Percentiles rank a stretch among this genome's conserved stretches.
Evolutionary conservation across 2,329 filamentous ascomycete species (phyloP).

Genomic region (Triangularia setosa): DNA sequence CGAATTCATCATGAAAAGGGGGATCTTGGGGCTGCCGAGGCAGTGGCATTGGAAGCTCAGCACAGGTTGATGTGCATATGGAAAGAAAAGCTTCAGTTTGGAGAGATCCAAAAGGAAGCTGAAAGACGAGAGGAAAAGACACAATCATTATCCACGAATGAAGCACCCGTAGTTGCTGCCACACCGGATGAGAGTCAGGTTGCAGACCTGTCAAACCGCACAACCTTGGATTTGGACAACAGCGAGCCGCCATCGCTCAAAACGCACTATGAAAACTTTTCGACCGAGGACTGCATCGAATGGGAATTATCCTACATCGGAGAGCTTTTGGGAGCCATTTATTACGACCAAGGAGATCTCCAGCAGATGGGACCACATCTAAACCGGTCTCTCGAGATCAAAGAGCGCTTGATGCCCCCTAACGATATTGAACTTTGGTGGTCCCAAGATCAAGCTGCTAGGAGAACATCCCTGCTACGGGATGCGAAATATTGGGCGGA

Average conservation of each 20-base stretch:
- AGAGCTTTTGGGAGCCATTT: not conserved
- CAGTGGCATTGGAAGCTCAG: not conserved
- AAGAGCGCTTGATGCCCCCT: not conserved
- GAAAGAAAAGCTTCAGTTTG: not conserved
- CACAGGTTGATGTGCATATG: not conserved
- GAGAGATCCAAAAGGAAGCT: not conserved
- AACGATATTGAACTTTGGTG: not conserved
- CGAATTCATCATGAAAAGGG: slow-evolving; percentile 3
- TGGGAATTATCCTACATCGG: not conserved
- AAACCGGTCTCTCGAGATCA: not conserved
- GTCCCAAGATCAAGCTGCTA: not conserved
- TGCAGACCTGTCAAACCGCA: no score
- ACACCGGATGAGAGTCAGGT: no score
- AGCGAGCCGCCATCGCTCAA: no score
- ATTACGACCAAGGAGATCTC: not conserved
- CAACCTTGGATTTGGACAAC: no score
- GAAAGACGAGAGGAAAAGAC: not conserved
- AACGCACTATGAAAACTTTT: not conserved
- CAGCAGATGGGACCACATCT: not conserved
- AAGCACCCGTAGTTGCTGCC: no score
- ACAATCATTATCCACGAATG: no score
- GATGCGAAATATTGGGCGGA: not conserved
- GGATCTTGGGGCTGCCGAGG: not conserved
- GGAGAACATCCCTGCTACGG: not conserved
- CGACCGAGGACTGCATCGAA: not conserved